These are phyloP conservation scores for Lepidium campestre DNA, from an alignment of 441 rosid species.

Conservation along the genomic window DNA sequence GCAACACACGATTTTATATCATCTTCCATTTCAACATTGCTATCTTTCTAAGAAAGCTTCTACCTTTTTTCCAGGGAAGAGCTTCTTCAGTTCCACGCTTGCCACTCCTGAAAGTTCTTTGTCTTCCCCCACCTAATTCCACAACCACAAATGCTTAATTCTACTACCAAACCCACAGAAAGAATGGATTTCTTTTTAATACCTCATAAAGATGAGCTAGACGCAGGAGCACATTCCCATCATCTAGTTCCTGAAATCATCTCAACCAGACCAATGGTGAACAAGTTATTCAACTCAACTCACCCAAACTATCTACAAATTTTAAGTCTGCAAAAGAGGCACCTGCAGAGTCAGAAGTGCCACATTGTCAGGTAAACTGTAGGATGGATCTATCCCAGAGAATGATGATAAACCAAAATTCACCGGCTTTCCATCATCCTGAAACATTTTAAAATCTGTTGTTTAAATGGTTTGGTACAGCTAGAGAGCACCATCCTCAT, in stretches of 20 bases:
- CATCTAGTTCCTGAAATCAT: constrained; percentile 48
- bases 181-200: background rate
- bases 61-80: constrained; percentile 70
- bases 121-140: constrained; percentile 73
- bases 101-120: constrained; percentile 64
- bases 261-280: constrained; percentile 6
- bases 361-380: constrained; percentile 54
- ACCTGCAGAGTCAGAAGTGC: constrained; percentile 58
- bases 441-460: constrained; percentile 11
- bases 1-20: background rate
- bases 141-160: constrained; percentile 10
- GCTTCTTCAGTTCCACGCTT: constrained; percentile 59
- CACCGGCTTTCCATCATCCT: constrained; percentile 45
- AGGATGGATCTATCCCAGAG: constrained; percentile 57
- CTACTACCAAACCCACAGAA: background rate
- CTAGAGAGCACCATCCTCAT: background rate
- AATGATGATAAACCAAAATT: constrained; percentile 39
- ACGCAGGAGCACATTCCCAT: constrained; percentile 52
- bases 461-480: background rate
- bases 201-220: constrained; percentile 73
- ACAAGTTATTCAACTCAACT: constrained; percentile 1
- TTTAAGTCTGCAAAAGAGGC: constrained; percentile 1
- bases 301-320: background rate
- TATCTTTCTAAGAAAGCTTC: background rate
- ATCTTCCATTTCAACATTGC: background rate